Base-by-base conservation (phyloP, 768 basidiomycete species). In the Wakefieldia striispora region DNA sequence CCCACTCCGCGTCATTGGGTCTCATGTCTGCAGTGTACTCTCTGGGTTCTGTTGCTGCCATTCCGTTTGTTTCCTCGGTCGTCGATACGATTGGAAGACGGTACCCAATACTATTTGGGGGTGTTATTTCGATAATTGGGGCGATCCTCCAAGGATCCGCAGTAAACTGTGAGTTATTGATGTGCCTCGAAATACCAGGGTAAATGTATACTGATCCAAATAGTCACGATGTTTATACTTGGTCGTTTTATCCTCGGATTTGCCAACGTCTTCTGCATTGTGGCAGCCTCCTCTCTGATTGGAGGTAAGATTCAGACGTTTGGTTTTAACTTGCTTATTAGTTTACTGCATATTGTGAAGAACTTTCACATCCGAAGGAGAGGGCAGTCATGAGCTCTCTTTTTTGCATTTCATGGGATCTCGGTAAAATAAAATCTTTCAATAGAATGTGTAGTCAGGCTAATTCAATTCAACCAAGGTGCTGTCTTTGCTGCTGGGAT, bases 1-100 rank as follows among this genome's bases (percentile, higher is more conserved):
- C 82, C n/a, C 71, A 75, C 11, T 79, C 77, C 7, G 70, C 75
- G 2, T 70, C 78, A 13, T 71, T 82, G 6, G 82, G 82, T 16
- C 63, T 81, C 16, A 79, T 82, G 69, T 78, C 75, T 13, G 70
- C 81, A 1, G 74, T 81, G 58, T 84, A 83, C 57, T 80, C 81
- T 1, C 72, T 84, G n/a, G 83, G 83, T 7, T 76, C 77, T 3
- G 73, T 85, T 26, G 54, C 70, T 17, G 76, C 79, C 0, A 62
- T 84, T 5, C 83, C 83, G 0, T 62, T 80, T 20, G 58, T 44
- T 3, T 40, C 58, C 6, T 34, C 4, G 0, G 6, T 50, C 16
- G 49, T 49, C 23, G 58, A 59, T 24, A 56, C 33, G 11, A 11
- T 50, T 2, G 58, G 58, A 19, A 46, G 58, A n/a, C 54, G 58